A percentile compares a stretch with the other conserved stretches of the same genome.
phyloP scores from a whole-genome alignment of 140 eudicot species.

The Eryngium alpinum region DNA sequence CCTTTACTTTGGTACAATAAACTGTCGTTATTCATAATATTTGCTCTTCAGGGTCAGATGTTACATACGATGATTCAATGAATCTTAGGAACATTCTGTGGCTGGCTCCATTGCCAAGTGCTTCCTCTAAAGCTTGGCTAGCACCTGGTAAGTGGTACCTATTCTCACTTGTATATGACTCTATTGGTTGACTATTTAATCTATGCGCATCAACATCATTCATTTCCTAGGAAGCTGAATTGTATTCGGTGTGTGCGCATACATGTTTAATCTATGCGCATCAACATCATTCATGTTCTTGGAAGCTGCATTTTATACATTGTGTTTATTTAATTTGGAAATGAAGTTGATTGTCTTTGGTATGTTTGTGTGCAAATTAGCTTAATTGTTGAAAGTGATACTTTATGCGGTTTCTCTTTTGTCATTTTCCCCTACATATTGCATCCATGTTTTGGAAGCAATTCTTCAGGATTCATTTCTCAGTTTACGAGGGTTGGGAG shows the following conservation, averaged over 20 bases:
- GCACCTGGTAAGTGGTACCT: slow-evolving; percentile 92
- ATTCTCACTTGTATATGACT: neutral
- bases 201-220: too few relatives aligned
- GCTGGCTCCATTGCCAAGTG: slow-evolving; percentile 95
- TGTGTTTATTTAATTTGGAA: neutral
- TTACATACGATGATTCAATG: slow-evolving; percentile 66
- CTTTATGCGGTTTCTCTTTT: neutral
- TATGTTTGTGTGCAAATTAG: neutral
- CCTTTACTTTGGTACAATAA: neutral
- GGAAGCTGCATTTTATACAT: too few relatives aligned
- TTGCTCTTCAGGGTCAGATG: slow-evolving; percentile 67
- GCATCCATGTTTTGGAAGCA: neutral
- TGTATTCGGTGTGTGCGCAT: too few relatives aligned
- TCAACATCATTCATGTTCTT: too few relatives aligned
- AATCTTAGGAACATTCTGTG: slow-evolving; percentile 87
- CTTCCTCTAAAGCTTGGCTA: slow-evolving; percentile 51
- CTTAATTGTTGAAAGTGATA: neutral
- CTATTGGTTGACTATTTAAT: neutral
- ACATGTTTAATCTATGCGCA: too few relatives aligned
- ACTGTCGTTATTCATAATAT: neutral
- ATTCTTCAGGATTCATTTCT: neutral
- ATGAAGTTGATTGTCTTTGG: neutral
- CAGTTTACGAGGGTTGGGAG: neutral
- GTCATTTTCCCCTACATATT: neutral
- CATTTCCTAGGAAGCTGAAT: too few relatives aligned